Evolutionary conservation across 306 rosid genomes (phyloP).

Genomic region (Sindora glabra): DNA sequence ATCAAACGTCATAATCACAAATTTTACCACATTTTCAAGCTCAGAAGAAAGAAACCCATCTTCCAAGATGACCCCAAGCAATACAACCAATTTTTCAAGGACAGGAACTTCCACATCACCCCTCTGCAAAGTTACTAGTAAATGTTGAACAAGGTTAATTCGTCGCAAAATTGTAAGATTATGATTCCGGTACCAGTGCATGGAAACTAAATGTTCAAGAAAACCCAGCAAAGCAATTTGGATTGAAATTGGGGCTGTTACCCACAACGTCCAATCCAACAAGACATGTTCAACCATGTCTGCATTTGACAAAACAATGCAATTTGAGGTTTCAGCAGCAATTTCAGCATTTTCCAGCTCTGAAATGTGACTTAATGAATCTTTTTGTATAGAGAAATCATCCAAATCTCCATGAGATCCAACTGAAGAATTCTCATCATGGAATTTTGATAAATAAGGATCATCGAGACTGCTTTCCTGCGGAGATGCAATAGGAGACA

Average conservation of each 20-base stretch:
- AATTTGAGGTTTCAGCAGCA: slow-evolving; percentile 84
- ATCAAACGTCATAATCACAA: slow-evolving; percentile 98
- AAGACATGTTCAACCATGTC: slow-evolving; percentile 99
- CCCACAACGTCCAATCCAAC: slow-evolving; percentile 99
- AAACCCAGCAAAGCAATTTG: slow-evolving; percentile 94
- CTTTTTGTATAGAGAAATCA: slow-evolving; percentile 84
- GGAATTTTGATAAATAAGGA: slow-evolving; percentile 64
- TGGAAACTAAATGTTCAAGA: slow-evolving; percentile 96
- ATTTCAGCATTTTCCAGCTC: slow-evolving; percentile 86
- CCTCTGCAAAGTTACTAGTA: slow-evolving; percentile 90
- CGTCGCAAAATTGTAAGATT: slow-evolving; percentile 90
- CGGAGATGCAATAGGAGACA: slow-evolving; percentile 50
- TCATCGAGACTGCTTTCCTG: slow-evolving; percentile 73
- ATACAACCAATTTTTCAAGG: slow-evolving; percentile 86
- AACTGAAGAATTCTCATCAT: slow-evolving; percentile 75
- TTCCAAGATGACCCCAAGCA: slow-evolving; percentile 95
- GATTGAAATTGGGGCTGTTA: slow-evolving; percentile 69
- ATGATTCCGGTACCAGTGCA: slow-evolving; percentile 98
- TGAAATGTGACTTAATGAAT: slow-evolving; percentile 89
- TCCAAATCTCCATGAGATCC: slow-evolving; percentile 95
- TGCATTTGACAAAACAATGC: slow-evolving; percentile 95
- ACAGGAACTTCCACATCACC: slow-evolving; percentile 99
- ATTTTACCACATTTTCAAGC: slow-evolving; percentile 90
- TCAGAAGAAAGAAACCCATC: slow-evolving; percentile 93
- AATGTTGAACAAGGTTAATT: slow-evolving; percentile 94